A percentile compares a stretch with the other conserved stretches of the same genome.
phyloP scores from a whole-genome alignment of 169 alveolate genomes.

The Babesia gibsoni region DNA sequence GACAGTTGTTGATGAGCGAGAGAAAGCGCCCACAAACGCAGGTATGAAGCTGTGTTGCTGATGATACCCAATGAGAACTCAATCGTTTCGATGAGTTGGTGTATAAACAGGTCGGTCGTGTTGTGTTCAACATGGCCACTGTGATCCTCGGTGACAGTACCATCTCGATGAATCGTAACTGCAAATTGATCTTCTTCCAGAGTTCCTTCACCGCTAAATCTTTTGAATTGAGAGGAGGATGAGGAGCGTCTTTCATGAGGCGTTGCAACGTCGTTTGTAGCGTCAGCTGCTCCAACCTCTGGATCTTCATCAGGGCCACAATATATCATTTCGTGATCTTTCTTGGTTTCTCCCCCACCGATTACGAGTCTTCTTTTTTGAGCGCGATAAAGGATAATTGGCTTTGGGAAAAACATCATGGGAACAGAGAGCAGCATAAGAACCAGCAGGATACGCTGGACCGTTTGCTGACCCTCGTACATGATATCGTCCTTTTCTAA shows the following conservation, averaged over 20 bases:
- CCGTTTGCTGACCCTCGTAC: conserved; percentile 74
- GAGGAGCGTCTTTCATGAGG: not conserved
- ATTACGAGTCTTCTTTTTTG: conserved; percentile 11
- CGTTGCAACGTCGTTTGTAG: not conserved
- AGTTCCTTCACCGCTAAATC: not conserved
- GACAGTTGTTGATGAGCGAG: conserved; percentile 98
- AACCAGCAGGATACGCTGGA: conserved; percentile 78
- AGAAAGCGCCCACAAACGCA: conserved; percentile 98
- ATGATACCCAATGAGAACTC: conserved; percentile 97
- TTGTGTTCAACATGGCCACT: conserved; percentile 64
- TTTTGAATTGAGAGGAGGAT: conserved; percentile 1
- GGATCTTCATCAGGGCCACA: conserved; percentile 52
- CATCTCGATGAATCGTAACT: conserved; percentile 53
- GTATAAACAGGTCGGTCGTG: conserved; percentile 89
- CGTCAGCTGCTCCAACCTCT: not conserved
- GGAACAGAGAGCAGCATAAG: conserved; percentile 89
- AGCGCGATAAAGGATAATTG: conserved; percentile 60
- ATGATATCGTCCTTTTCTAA: conserved; percentile 73
- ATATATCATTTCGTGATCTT: conserved; percentile 65
- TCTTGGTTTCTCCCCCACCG: not conserved
- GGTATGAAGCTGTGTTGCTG: conserved; percentile 98
- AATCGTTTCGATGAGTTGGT: conserved; percentile 96
- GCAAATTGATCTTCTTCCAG: conserved; percentile 57
- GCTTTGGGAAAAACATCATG: conserved; percentile 94
- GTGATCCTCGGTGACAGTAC: conserved; percentile 60